Conservation (phyloP, 2,329 filamentous ascomycete species). For the Emergomyces pasteurianus region DNA sequence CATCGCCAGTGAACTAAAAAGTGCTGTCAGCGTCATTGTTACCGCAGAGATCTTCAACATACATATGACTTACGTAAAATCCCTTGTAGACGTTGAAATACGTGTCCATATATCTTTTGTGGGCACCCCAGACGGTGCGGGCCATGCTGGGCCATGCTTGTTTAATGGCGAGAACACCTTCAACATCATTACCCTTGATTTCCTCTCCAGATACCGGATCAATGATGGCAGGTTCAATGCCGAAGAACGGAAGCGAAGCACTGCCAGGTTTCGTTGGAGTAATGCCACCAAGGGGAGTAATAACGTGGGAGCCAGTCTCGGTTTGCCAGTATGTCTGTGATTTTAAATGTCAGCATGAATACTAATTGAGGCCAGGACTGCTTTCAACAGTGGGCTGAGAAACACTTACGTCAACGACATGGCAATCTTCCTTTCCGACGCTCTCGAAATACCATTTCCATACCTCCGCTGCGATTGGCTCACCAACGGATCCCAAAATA, state of each 20-base stretch:
- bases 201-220: slow-evolving; percentile 92
- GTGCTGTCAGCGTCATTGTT: slow-evolving; percentile 7
- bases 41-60: too few relatives aligned
- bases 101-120: slow-evolving; percentile 98
- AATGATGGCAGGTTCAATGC: slow-evolving; percentile 93
- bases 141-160: slow-evolving; percentile 98
- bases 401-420: slow-evolving; percentile 78
- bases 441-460: slow-evolving; percentile 99
- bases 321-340: slow-evolving; percentile 97
- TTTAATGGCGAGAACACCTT: slow-evolving; percentile 94
- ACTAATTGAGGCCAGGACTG: not conserved
- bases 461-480: slow-evolving; percentile 93
- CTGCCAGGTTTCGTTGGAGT: slow-evolving; percentile 95
- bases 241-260: slow-evolving; percentile 94
- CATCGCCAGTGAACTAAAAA: slow-evolving; percentile 50
- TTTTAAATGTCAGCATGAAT: slow-evolving; percentile 6
- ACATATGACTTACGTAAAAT: slow-evolving; percentile 66
- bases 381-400: slow-evolving; percentile 16
- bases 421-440: slow-evolving; percentile 84
- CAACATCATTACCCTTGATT: slow-evolving; percentile 88
- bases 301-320: slow-evolving; percentile 93
- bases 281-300: slow-evolving; percentile 81
- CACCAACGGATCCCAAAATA: slow-evolving; percentile 86
- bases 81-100: slow-evolving; percentile 97
- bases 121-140: slow-evolving; percentile 91